Conservation (phyloP, 495 filamentous ascomycete species). For the Stereocaulon alpinum region DNA sequence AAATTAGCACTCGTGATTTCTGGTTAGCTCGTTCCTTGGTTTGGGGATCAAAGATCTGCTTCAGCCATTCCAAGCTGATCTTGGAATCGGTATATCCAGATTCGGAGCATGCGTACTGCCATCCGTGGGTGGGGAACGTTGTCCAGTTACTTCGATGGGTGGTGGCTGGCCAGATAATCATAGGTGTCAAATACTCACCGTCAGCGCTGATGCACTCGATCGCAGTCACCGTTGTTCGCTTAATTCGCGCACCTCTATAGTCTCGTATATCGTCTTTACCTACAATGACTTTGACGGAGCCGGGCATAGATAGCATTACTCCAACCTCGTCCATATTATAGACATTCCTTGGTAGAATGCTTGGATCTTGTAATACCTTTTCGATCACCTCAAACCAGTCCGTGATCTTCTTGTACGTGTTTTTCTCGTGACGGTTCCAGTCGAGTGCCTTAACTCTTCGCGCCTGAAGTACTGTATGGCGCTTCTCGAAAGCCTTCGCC, state of each 20-base stretch:
- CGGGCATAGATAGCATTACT: slow-evolving; percentile 25
- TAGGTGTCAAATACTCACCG: neutral
- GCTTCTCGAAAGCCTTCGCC: slow-evolving; percentile 25
- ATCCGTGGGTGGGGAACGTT: neutral
- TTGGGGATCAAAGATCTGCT: neutral
- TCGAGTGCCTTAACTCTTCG: slow-evolving; percentile 21
- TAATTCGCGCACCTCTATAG: neutral
- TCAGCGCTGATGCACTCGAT: neutral
- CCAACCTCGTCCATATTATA: slow-evolving; percentile 28
- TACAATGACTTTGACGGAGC: slow-evolving; percentile 30
- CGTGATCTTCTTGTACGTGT: slow-evolving; percentile 30
- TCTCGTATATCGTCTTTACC: slow-evolving; percentile 25
- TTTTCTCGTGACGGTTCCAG: slow-evolving; percentile 24
- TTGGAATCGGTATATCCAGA: neutral
- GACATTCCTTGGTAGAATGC: slow-evolving; percentile 23
- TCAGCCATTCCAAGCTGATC: neutral
- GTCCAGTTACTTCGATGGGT: too few relatives aligned
- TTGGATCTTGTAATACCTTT: slow-evolving; percentile 22
- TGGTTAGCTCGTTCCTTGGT: slow-evolving; percentile 14
- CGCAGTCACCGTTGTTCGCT: neutral
- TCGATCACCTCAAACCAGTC: slow-evolving; percentile 29
- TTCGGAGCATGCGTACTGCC: neutral
- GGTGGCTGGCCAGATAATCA: neutral
- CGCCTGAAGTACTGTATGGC: slow-evolving; percentile 24
- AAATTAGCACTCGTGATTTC: slow-evolving; percentile 20